These are phyloP conservation scores for Aspergillus sclerotiicarbonarius DNA, from an alignment of 495 filamentous ascomycete genomes.

Conservation along the genomic window DNA sequence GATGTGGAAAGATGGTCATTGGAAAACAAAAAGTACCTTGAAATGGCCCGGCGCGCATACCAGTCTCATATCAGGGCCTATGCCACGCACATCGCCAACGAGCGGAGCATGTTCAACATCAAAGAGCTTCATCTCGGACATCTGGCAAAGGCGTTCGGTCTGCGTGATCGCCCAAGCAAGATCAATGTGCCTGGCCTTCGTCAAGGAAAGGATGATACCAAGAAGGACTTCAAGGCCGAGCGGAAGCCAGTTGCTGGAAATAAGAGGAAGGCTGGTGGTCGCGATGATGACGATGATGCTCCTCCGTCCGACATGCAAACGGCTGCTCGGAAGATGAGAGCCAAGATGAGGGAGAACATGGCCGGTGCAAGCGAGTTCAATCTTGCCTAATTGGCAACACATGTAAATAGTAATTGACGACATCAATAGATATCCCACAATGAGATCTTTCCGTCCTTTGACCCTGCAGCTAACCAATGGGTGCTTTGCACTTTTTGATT, in stretches of 20 bases:
- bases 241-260: conserved; percentile 33
- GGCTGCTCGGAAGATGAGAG: conserved; percentile 70
- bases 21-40: conserved; percentile 58
- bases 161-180: conserved; percentile 83
- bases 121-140: conserved; percentile 87
- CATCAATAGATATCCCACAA: conserved; percentile 90
- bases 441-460: conserved; percentile 94
- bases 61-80: conserved; percentile 93
- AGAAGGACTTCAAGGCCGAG: conserved; percentile 48
- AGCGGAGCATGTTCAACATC: conserved; percentile 83
- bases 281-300: conserved; percentile 39
- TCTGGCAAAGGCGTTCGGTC: conserved; percentile 85
- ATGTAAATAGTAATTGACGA: neutral
- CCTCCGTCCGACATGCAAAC: conserved; percentile 52
- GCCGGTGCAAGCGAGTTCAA: conserved; percentile 81
- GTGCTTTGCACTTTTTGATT: conserved; percentile 61
- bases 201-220: conserved; percentile 40
- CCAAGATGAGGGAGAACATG: conserved; percentile 78
- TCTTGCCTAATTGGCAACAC: conserved; percentile 56
- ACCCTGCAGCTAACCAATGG: conserved; percentile 89
- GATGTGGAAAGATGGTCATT: conserved; percentile 70
- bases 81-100: conserved; percentile 82
- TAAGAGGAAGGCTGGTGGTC: conserved; percentile 33
- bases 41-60: conserved; percentile 76
- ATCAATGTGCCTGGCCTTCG: conserved; percentile 71